phyloP scores from a whole-genome alignment of 2,329 filamentous ascomycete species.

The Thermoascus crustaceus region DNA sequence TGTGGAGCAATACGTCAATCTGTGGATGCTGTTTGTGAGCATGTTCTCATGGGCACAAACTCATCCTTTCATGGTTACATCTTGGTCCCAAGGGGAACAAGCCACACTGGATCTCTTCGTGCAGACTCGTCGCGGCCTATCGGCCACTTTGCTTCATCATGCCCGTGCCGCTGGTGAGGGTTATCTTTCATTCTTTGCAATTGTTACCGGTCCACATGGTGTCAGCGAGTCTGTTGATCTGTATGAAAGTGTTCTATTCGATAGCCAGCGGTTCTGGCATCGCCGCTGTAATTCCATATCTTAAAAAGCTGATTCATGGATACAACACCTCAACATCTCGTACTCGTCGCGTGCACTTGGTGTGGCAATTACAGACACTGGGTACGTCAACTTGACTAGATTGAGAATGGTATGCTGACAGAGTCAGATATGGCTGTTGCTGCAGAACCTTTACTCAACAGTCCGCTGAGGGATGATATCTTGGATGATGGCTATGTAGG shows the following conservation, averaged over 20 bases:
- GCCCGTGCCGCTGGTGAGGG: slow-evolving; percentile 5
- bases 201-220: slow-evolving; percentile 28
- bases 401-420: slow-evolving; percentile 8
- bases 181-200: slow-evolving; percentile 15
- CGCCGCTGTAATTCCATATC: slow-evolving; percentile 21
- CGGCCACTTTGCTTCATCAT: slow-evolving; percentile 15
- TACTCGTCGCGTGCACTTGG: slow-evolving; percentile 24
- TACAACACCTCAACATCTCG: slow-evolving; percentile 22
- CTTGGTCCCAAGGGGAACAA: slow-evolving; percentile 16
- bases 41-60: slow-evolving; percentile 16
- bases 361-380: slow-evolving; percentile 24
- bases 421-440: slow-evolving; percentile 11
- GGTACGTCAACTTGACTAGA: slow-evolving; percentile 11
- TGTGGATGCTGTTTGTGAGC: slow-evolving; percentile 20
- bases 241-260: slow-evolving; percentile 26
- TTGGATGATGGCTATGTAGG: slow-evolving; percentile 19
- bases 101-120: slow-evolving; percentile 25
- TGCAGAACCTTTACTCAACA: slow-evolving; percentile 14
- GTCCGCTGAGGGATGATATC: slow-evolving; percentile 16
- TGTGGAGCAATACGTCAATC: slow-evolving; percentile 20
- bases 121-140: slow-evolving; percentile 19
- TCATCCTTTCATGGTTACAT: slow-evolving; percentile 19
- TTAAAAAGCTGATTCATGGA: slow-evolving; percentile 29
- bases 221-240: slow-evolving; percentile 16
- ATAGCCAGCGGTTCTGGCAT: slow-evolving; percentile 27